Evolutionary conservation across 2,329 filamentous ascomycete species (phyloP), one percentile per base, ranked within the genome.

Genomic region (Aspergillus fumigatiaffinis): DNA sequence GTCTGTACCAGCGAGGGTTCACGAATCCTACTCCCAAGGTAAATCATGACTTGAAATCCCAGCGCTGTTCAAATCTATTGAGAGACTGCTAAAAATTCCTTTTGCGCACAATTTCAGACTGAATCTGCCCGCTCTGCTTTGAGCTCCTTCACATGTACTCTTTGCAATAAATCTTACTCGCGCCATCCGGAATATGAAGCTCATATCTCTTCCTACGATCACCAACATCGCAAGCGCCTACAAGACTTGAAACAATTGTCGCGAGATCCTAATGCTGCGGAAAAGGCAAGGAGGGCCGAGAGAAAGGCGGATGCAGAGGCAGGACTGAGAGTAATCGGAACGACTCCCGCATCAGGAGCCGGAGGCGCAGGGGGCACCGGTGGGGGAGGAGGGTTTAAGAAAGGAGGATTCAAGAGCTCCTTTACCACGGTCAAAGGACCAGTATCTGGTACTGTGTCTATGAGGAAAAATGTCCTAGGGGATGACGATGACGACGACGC

Each of bases 181-280:
- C 91, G 94, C 55, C 93, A 96, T 82, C 93, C 95, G 71, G 93
- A 97, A 73, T 97, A 95, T 73, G 93, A 97, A 75, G 89, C 92
- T 7, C 94, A 99, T 73, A 90, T 97, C 56, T 87, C 87, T 62
- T 94, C 90, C 68, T 97, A 97, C 75, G 94, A 97, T 71, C 94
- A 99, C 76, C 90, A 90, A 66, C 94, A 99, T 76, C 92, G 92
- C 73, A 92, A 95, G 78, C 77, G 80, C 57, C 65, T 76, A 6
- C 73, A 77, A 57, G 77, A 79, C 44, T 70, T 79, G 21, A 79
- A 79, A 60, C 76, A 78, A 61, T 67, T 79, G 46, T 78, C 73
- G 5, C 70, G 73, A 35, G 73, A 79, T 52, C 75, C 71, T 3
- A 74, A 76, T 61, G 74, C 74, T 0, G 74, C 74, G 0, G 76